These are phyloP conservation scores for Tylopilus vinaceipallidus DNA, from an alignment of 768 basidiomycete species.

Conservation along the genomic window DNA sequence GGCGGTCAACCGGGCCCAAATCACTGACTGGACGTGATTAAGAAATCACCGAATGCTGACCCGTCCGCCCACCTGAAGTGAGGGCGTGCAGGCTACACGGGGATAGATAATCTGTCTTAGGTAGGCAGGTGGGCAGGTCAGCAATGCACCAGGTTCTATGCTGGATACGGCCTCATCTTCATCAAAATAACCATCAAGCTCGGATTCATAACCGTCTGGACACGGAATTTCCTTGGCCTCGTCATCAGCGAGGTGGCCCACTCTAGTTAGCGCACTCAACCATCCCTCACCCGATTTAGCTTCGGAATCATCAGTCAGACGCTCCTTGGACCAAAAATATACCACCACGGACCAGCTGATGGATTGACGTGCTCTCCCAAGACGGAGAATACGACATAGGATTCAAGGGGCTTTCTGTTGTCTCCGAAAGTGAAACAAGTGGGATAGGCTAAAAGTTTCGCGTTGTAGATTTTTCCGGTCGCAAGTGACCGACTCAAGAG, in stretches of 20 bases:
- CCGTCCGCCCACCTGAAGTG: conserved; percentile 1
- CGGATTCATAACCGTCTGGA: conserved; percentile 15
- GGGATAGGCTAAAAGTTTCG: conserved; percentile 18
- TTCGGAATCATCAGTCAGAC: conserved; percentile 6
- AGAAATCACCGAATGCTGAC: conserved; percentile 8
- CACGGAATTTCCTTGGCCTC: conserved; percentile 5
- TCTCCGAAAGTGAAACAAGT: background rate
- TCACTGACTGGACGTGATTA: conserved; percentile 7
- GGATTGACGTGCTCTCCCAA: conserved; percentile 8
- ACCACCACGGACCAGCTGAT: conserved; percentile 7
- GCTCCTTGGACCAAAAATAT: background rate
- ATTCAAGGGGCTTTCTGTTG: background rate
- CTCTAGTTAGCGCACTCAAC: conserved; percentile 2
- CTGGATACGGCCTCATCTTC: conserved; percentile 7
- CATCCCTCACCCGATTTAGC: conserved; percentile 9
- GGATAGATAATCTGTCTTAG: conserved; percentile 1
- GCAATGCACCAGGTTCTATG: background rate
- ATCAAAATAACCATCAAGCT: conserved; percentile 26
- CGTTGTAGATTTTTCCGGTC: conserved; percentile 19
- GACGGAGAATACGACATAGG: conserved; percentile 15
- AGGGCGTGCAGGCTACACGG: background rate
- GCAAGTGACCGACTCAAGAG: conserved; percentile 12
- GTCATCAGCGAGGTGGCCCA: background rate
- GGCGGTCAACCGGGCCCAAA: background rate
- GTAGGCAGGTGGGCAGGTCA: background rate